Percentiles rank a stretch among this genome's conserved stretches.
Evolutionary conservation across 139 green algal genomes (phyloP).

Genomic region (Chlamydomonas sp.): DNA sequence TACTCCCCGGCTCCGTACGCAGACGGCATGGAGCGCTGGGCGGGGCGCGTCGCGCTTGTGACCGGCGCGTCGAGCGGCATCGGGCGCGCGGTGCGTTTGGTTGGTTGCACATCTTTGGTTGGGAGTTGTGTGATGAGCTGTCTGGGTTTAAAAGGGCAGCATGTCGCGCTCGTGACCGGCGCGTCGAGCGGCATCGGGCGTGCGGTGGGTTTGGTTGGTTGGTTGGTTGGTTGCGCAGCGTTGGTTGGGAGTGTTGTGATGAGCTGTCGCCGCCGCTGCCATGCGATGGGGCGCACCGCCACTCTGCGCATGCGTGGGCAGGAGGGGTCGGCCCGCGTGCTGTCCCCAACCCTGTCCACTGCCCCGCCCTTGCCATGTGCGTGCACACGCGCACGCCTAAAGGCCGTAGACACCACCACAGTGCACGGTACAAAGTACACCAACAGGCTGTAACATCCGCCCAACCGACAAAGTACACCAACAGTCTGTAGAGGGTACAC

Average conservation of each 20-base stretch:
- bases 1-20: no score
- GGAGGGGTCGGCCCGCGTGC: not conserved
- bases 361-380: no score
- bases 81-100: slow-evolving; percentile 57
- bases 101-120: slow-evolving; percentile 11
- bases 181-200: slow-evolving; percentile 69
- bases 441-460: no score
- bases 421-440: no score
- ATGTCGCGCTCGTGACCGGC: slow-evolving; percentile 70
- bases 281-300: not conserved
- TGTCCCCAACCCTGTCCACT: not conserved
- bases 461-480: no score
- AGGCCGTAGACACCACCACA: no score
- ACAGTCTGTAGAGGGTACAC: no score
- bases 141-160: not conserved
- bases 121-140: not conserved
- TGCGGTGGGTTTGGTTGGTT: slow-evolving; percentile 44
- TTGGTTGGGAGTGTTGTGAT: not conserved
- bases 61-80: slow-evolving; percentile 70
- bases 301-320: not conserved
- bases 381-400: no score
- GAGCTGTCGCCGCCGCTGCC: no score
- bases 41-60: slow-evolving; percentile 62
- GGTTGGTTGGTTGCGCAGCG: slow-evolving; percentile 3
- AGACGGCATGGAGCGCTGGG: slow-evolving; percentile 30